Percentiles rank a stretch among this genome's conserved stretches.
These are phyloP conservation scores for Mycotypha africana DNA, from an alignment of 371 early-diverging fungal species.

Conservation along the genomic window DNA sequence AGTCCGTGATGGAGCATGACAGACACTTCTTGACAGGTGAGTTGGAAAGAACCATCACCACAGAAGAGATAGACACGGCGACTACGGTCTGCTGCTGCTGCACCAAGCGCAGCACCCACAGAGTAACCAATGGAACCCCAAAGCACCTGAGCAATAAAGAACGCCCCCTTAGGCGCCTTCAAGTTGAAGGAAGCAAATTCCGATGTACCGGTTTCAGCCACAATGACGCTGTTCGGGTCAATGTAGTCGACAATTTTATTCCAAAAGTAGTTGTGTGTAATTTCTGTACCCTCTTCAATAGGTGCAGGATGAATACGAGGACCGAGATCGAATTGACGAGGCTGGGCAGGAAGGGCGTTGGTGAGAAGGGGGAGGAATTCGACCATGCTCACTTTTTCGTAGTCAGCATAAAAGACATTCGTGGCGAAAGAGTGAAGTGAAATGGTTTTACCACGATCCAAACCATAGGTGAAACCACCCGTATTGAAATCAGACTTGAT, in stretches of 20 bases:
- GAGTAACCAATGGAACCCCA: slow-evolving; percentile 46
- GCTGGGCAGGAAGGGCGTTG: slow-evolving; percentile 23
- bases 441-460: slow-evolving; percentile 30
- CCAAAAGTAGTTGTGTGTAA: slow-evolving; percentile 45
- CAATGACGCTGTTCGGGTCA: slow-evolving; percentile 28
- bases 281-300: slow-evolving; percentile 16
- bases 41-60: slow-evolving; percentile 53
- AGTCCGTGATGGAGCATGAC: slow-evolving; percentile 45
- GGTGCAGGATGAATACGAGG: slow-evolving; percentile 20
- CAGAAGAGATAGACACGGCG: slow-evolving; percentile 38
- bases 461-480: slow-evolving; percentile 36
- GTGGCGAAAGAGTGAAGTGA: slow-evolving; percentile 37
- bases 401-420: slow-evolving; percentile 34
- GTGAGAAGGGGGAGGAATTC: slow-evolving; percentile 31
- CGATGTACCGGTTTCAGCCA: slow-evolving; percentile 50
- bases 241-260: slow-evolving; percentile 28
- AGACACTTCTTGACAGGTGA: slow-evolving; percentile 45
- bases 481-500: slow-evolving; percentile 52
- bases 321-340: slow-evolving; percentile 17
- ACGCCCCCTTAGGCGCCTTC: slow-evolving; percentile 26
- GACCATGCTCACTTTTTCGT: slow-evolving; percentile 33
- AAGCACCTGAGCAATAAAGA: slow-evolving; percentile 32
- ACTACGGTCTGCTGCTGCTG: slow-evolving; percentile 22
- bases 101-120: slow-evolving; percentile 31
- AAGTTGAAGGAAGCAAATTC: slow-evolving; percentile 39